A percentile compares a stretch with the other conserved stretches of the same genome.
Evolutionary conservation across 1,284 basidiomycete species (phyloP).

Genomic region (Sporisorium reilianum): DNA sequence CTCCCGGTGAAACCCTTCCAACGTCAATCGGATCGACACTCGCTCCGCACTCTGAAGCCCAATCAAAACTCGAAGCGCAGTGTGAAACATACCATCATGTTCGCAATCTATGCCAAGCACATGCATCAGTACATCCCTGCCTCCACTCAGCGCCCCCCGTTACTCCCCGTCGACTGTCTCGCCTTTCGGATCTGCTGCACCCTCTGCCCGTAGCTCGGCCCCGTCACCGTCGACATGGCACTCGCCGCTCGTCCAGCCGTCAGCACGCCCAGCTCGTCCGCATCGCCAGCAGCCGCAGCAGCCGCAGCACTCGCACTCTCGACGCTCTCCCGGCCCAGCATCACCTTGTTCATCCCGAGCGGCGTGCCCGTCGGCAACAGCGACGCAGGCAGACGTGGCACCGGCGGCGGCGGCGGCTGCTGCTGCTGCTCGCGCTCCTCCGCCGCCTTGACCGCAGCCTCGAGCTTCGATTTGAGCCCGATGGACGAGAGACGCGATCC

Average conservation of each 20-base stretch:
- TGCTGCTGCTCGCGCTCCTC: slow-evolving; percentile 30
- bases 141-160: slow-evolving; percentile 8
- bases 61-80: too few species aligned
- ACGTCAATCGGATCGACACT: too few species aligned
- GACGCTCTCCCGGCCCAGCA: slow-evolving; percentile 25
- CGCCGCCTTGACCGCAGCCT: slow-evolving; percentile 29
- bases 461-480: slow-evolving; percentile 44
- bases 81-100: background rate
- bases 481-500: slow-evolving; percentile 34
- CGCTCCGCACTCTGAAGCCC: too few species aligned
- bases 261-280: background rate
- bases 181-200: slow-evolving; percentile 36
- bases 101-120: too few species aligned
- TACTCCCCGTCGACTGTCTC: slow-evolving; percentile 29
- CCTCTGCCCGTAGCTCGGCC: slow-evolving; percentile 40
- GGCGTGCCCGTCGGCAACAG: slow-evolving; percentile 23
- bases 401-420: slow-evolving; percentile 11
- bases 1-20: too few species aligned
- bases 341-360: slow-evolving; percentile 11
- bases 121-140: too few species aligned
- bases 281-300: slow-evolving; percentile 7
- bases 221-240: slow-evolving; percentile 1
- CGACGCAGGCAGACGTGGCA: slow-evolving; percentile 29
- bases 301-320: slow-evolving; percentile 24
- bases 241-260: background rate